Evolutionary conservation across 805 yeast genomes (phyloP), one percentile per base, ranked within the genome.

Genomic region (Pichia membranifaciens): DNA sequence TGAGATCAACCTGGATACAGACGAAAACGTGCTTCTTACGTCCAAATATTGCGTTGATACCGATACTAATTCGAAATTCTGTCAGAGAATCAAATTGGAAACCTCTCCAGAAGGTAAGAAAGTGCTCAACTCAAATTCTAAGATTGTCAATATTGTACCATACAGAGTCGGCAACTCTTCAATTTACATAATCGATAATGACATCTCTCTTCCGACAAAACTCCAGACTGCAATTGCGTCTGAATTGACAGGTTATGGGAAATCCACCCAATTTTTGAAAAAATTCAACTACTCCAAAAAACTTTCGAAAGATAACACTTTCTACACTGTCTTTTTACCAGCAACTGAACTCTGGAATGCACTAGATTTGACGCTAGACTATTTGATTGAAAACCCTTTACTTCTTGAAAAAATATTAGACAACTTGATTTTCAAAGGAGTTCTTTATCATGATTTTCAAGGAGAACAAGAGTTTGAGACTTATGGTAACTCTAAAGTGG

Each of bases 321-420:
- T 95, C 0, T 87, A 88, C 66, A 79, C 96, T 0, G 65, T 83
- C 0, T 76, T 90, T 45, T 67, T 90, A 25, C 98, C 98, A 0
- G 82, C 89, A 48, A 80, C 84, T 28, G 68, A 72, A 37, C 76
- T 90, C 0, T 89, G 96, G 96, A 72, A 74, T 20, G 61, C 67
- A 3, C 69, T 81, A 18, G 85, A 80, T 3, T 67, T 90, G 25
- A 73, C 81, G 4, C 67, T 78, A 42, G 76, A 76, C 38, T 84
- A 81, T 59, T 62, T 90, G 20, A 71, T 78, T 48, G 47, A 62
- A 2, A 76, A 87, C 53, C 68, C 67, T 0, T 66, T 76, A 2
- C 71, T 78, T 0, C 65, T 87, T 52, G 66, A 73, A n/a, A 47
- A 58, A 2, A 61, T 86, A 1, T 65, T 89, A 63, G 73, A 74